A percentile compares a stretch with the other conserved stretches of the same genome.
phyloP scores from a whole-genome alignment of 495 filamentous ascomycete species.

The Endocarpon pusillum region DNA sequence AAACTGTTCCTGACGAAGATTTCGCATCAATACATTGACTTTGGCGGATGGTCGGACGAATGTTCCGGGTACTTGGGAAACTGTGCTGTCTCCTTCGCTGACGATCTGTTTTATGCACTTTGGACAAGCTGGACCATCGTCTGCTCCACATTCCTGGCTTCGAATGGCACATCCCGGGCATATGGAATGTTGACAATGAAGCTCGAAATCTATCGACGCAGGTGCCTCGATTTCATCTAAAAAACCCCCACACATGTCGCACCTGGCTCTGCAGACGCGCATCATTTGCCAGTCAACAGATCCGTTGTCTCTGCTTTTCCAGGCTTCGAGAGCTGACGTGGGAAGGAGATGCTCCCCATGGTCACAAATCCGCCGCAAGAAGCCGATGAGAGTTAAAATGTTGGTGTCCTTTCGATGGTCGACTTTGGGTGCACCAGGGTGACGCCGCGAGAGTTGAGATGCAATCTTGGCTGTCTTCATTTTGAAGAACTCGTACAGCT shows the following conservation, averaged over 20 bases:
- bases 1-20: conserved; percentile 9
- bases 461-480: conserved; percentile 1
- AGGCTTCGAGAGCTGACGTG: conserved; percentile 6
- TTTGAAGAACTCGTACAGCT: conserved; percentile 13
- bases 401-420: conserved; percentile 6
- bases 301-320: conserved; percentile 3
- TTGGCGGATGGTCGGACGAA: conserved; percentile 9
- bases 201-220: not conserved
- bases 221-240: not conserved
- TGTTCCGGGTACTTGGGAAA: not conserved
- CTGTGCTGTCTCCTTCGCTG: not conserved
- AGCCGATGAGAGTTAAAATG: conserved; percentile 13
- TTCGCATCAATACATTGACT: conserved; percentile 8
- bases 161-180: not conserved
- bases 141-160: not conserved
- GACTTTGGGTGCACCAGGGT: not conserved
- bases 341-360: conserved; percentile 14
- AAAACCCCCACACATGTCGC: not conserved
- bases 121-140: not conserved
- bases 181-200: not conserved
- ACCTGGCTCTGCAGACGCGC: conserved; percentile 3
- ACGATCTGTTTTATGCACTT: not conserved
- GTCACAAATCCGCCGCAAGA: conserved; percentile 15
- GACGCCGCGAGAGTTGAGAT: not conserved
- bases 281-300: conserved; percentile 7